These are phyloP conservation scores for Hygrocybe punicea DNA, from an alignment of 768 basidiomycete genomes.

Conservation along the genomic window DNA sequence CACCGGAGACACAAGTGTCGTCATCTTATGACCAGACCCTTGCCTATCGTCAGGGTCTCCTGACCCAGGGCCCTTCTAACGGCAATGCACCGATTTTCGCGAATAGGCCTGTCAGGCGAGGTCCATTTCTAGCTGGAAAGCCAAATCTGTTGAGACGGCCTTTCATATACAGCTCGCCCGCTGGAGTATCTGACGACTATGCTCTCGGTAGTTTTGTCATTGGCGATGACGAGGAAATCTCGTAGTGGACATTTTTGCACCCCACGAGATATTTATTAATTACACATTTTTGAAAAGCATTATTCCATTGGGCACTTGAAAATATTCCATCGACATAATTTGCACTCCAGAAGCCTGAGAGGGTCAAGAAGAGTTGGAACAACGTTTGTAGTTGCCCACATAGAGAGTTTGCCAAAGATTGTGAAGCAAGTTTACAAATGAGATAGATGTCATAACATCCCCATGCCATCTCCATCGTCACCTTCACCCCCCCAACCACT, in stretches of 20 bases:
- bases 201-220: conserved; percentile 77
- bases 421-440: neutral
- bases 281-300: too few species aligned
- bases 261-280: neutral
- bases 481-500: conserved; percentile 73
- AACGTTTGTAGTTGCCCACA: neutral
- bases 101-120: conserved; percentile 45
- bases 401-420: neutral
- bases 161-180: conserved; percentile 60
- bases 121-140: conserved; percentile 41
- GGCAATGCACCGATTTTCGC: conserved; percentile 53
- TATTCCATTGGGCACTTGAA: too few species aligned
- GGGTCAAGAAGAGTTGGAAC: neutral
- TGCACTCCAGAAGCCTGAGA: neutral
- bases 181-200: conserved; percentile 61
- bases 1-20: conserved; percentile 63
- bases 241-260: conserved; percentile 33
- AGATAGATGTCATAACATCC: conserved; percentile 46
- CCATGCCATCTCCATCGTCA: conserved; percentile 73
- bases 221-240: conserved; percentile 69
- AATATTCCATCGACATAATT: too few species aligned
- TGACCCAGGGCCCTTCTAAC: conserved; percentile 59
- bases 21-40: conserved; percentile 71
- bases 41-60: conserved; percentile 65
- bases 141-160: conserved; percentile 24